A percentile compares a stretch with the other conserved stretches of the same genome.
Conservation (phyloP, 2,329 filamentous ascomycete species). For the Colletotrichum nymphaeae region DNA sequence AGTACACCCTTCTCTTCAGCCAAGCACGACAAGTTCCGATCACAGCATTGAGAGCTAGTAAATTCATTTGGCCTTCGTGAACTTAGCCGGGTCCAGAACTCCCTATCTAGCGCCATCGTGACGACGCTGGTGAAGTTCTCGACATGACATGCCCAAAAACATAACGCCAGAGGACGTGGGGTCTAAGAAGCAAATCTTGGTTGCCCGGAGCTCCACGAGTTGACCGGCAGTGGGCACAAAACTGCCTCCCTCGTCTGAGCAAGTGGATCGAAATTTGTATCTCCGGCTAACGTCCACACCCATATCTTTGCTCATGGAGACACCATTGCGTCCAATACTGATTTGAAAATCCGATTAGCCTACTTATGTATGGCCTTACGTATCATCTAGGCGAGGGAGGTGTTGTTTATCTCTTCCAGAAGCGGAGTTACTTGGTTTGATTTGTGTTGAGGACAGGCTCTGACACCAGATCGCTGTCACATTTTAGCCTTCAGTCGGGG, state of each 20-base stretch:
- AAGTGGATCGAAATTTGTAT: slow-evolving; percentile 28
- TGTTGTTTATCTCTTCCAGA: neutral
- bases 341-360: neutral
- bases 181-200: neutral
- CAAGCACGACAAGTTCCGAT: neutral
- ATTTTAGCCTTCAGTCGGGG: neutral
- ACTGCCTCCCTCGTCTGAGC: slow-evolving; percentile 10
- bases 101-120: neutral
- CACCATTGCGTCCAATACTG: neutral
- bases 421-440: neutral
- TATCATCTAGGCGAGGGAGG: neutral
- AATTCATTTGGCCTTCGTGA: neutral
- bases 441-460: neutral
- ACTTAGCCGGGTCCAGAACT: neutral
- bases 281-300: slow-evolving; percentile 22
- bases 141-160: neutral
- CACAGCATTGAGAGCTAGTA: neutral
- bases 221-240: neutral
- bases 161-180: slow-evolving; percentile 8
- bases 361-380: neutral
- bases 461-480: neutral
- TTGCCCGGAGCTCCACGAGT: neutral
- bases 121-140: neutral
- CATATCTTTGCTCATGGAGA: slow-evolving; percentile 11
- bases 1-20: neutral